A percentile compares a stretch with the other conserved stretches of the same genome.
These are phyloP conservation scores for Wallemia hederae DNA, from an alignment of 1,284 basidiomycete species.

Conservation along the genomic window DNA sequence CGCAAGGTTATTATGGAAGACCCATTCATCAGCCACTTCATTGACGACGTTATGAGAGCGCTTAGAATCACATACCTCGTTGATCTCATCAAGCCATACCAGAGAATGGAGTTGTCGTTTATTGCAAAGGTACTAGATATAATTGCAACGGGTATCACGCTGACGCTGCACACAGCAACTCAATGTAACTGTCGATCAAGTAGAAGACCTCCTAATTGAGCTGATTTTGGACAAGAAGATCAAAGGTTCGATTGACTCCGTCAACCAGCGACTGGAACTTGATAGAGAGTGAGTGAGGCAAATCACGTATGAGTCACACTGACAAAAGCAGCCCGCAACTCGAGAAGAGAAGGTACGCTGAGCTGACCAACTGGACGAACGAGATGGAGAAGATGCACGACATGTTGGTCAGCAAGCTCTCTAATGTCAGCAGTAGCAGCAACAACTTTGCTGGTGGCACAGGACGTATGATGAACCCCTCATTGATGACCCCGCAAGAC, in stretches of 20 bases:
- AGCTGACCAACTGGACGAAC: conserved; percentile 48
- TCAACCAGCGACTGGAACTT: conserved; percentile 64
- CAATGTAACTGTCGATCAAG: conserved; percentile 57
- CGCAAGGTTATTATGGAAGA: conserved; percentile 82
- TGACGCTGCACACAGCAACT: conserved; percentile 34
- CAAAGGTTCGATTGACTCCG: conserved; percentile 82
- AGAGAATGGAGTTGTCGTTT: conserved; percentile 64
- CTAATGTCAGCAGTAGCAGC: neutral
- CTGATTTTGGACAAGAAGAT: conserved; percentile 87
- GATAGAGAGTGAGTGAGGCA: conserved; percentile 38
- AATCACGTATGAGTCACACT: conserved; percentile 2
- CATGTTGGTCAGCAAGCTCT: conserved; percentile 35
- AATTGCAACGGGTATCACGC: conserved; percentile 1
- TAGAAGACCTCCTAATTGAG: conserved; percentile 72
- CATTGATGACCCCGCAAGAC: neutral
- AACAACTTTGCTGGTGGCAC: neutral
- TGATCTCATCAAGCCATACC: conserved; percentile 91
- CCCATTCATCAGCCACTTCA: conserved; percentile 67
- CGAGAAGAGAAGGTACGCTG: conserved; percentile 51
- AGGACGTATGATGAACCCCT: neutral
- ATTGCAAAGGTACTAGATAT: conserved; percentile 32
- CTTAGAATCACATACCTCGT: conserved; percentile 86
- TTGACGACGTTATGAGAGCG: conserved; percentile 75
- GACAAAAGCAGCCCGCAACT: conserved; percentile 34
- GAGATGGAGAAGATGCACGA: conserved; percentile 40